phyloP scores from a whole-genome alignment of 2,329 filamentous ascomycete genomes.

The Exutisphaerella laricina region DNA sequence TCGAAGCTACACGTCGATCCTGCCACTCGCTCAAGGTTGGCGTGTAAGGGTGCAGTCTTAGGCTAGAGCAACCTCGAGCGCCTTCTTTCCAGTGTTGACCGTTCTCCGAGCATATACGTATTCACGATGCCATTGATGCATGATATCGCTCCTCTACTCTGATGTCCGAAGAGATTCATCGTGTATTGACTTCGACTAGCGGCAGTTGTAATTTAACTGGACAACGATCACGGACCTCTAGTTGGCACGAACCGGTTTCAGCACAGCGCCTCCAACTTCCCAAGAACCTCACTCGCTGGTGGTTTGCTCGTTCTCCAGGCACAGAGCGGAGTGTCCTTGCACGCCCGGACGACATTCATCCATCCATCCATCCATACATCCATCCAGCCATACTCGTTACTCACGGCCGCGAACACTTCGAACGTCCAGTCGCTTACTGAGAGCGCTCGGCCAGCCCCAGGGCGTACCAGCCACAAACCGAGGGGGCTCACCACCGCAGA shows the following conservation, averaged over 20 bases:
- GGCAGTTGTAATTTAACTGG: conserved; percentile 1
- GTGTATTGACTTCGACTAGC: conserved; percentile 3
- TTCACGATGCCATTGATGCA: not conserved
- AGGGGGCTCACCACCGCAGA: not conserved
- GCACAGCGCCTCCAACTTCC: not conserved
- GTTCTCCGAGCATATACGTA: not conserved
- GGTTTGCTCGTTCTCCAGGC: not conserved
- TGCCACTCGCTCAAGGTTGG: no score
- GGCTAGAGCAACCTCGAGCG: no score
- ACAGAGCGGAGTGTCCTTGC: conserved; percentile 1
- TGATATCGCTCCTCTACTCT: not conserved
- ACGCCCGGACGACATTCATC: conserved; percentile 3
- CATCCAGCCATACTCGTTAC: not conserved
- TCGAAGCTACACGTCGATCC: no score
- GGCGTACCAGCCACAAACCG: not conserved
- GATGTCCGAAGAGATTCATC: not conserved
- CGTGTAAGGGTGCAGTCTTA: no score
- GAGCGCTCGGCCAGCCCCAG: not conserved
- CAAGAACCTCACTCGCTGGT: not conserved
- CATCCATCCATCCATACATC: not conserved
- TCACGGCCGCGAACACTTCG: not conserved
- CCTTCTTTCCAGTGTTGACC: no score
- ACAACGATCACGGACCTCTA: not conserved
- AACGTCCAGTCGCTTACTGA: not conserved
- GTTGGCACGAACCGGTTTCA: not conserved